A percentile compares a stretch with the other conserved stretches of the same genome.
These are phyloP conservation scores for Musa balbisiana DNA, from an alignment of 202 grass and related monocot genomes.

Conservation along the genomic window DNA sequence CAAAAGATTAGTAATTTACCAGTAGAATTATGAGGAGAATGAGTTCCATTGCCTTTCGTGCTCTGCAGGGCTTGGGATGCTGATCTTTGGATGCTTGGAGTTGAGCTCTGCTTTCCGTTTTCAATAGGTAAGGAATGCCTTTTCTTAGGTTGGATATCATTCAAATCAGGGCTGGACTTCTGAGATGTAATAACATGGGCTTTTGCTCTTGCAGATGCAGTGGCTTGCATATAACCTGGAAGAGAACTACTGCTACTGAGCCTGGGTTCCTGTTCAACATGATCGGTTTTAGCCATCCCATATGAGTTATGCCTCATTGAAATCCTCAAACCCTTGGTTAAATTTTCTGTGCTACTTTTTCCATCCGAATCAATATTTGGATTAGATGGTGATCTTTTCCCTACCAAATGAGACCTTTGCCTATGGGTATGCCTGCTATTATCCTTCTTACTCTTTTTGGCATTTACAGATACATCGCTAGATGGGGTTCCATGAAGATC, in stretches of 20 bases:
- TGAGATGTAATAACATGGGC: slow-evolving; percentile 4
- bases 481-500: slow-evolving; percentile 24
- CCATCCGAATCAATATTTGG: slow-evolving; percentile 14
- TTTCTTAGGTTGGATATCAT: slow-evolving; percentile 14
- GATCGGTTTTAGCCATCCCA: slow-evolving; percentile 4
- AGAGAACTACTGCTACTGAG: slow-evolving; percentile 15
- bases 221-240: slow-evolving; percentile 28
- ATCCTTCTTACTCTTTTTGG: slow-evolving; percentile 12
- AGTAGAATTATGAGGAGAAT: slow-evolving; percentile 14
- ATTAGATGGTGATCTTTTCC: slow-evolving; percentile 16
- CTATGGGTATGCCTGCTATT: slow-evolving; percentile 1
- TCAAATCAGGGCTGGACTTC: slow-evolving; percentile 14
- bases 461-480: slow-evolving; percentile 12
- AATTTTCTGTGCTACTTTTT: slow-evolving; percentile 4
- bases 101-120: slow-evolving; percentile 19
- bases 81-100: slow-evolving; percentile 15
- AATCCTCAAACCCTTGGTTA: slow-evolving; percentile 5
- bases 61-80: slow-evolving; percentile 15
- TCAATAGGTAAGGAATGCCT: slow-evolving; percentile 17
- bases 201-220: slow-evolving; percentile 23
- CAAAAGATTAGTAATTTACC: background rate
- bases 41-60: slow-evolving; percentile 10
- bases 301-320: slow-evolving; percentile 8
- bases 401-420: slow-evolving; percentile 11
- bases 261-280: slow-evolving; percentile 16